Evolutionary conservation across 495 filamentous ascomycete genomes (phyloP), one percentile per base, ranked within the genome.

Genomic region (Annulohypoxylon moriforme): DNA sequence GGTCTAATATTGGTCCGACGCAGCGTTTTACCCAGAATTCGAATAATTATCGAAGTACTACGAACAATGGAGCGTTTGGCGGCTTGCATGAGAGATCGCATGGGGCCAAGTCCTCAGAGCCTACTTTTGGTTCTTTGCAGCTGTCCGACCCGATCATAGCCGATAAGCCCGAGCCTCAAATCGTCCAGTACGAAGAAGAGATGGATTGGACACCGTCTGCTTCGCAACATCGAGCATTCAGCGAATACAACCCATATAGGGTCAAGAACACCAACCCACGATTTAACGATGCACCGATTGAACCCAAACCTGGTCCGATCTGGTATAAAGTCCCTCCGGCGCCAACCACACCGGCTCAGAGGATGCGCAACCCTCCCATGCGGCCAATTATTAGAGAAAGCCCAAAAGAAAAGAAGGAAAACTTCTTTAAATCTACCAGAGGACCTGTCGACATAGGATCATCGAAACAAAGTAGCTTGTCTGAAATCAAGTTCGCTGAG

Each of bases 121-220:
- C 73, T 40, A 29, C 44, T 16, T 58, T 64, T 47, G 27, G 44
- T 53, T 67, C 76, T 50, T 40, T 78, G 16, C 27, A 33, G 49
- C 60, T 68, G n/a, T 68, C 74, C 1, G 65, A 78, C 36, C 38
- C 71, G 42, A 44, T 65, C 63, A 16, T 38, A 7, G 33, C 42
- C 27, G 38, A 61, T 52, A 71, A 68, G 31, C 73, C 59, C n/a
- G 29, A 57, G 64, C 72, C 60, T 47, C 55, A 33, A 27, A 9
- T 63, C 24, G 44, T 70, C 36, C 64, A 76, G 10, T 84, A 87
- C 69, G 78, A 76, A 9, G 81, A 89, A 42, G 80, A 83, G 56
- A 97, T 97, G 93, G 93, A 97, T 67, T 97, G 93, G 93, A 88
- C 90, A 20, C 93, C 93, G 2, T 89, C 89, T 10, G 76, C 80